These are phyloP conservation scores for Pseudogymnoascus pannorum DNA, from an alignment of 2,329 filamentous ascomycete species.

Conservation along the genomic window DNA sequence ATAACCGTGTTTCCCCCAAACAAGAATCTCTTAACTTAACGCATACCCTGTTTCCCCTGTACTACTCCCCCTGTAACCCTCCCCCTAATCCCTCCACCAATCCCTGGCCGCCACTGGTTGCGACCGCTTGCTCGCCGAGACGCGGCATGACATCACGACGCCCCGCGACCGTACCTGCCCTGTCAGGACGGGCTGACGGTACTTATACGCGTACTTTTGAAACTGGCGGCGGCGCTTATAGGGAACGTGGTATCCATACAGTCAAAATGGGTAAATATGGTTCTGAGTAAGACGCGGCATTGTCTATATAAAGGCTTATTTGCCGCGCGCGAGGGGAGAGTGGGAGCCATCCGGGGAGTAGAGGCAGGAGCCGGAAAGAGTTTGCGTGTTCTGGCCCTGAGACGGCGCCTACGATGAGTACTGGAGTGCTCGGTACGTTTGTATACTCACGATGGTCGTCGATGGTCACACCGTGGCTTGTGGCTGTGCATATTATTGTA, in stretches of 20 bases:
- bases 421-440: neutral
- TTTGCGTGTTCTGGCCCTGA: neutral
- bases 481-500: neutral
- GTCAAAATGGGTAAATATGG: neutral
- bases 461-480: neutral
- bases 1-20: neutral
- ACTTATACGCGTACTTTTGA: neutral
- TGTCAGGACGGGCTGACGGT: neutral
- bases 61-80: neutral
- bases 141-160: neutral
- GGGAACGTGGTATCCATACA: neutral
- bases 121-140: neutral
- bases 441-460: neutral
- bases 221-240: neutral
- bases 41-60: conserved; percentile 2
- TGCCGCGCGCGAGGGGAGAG: neutral
- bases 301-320: neutral
- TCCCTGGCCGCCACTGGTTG: neutral
- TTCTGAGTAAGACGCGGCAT: neutral
- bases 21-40: neutral
- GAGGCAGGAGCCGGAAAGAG: neutral
- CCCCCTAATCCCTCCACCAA: neutral
- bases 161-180: neutral
- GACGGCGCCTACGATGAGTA: neutral
- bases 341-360: neutral